A percentile compares a stretch with the other conserved stretches of the same genome.
Conservation (phyloP, 2,329 filamentous ascomycete genomes). For the Diaporthe eres region DNA sequence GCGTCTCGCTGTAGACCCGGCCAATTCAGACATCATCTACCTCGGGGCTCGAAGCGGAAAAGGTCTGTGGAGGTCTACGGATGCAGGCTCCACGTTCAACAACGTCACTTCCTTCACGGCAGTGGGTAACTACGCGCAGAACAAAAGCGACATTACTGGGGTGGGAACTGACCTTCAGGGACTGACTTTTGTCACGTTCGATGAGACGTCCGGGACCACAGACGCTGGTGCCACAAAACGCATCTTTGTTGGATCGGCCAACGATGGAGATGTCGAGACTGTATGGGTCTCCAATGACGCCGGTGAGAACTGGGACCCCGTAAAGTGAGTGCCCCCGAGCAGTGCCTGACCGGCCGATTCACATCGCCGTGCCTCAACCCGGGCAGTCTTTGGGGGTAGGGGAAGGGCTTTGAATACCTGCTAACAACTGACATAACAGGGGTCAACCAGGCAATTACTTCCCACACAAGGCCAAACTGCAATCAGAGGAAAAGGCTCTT, state of each 20-base stretch:
- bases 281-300: slow-evolving; percentile 68
- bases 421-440: neutral
- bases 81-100: slow-evolving; percentile 65
- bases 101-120: slow-evolving; percentile 67
- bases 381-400: neutral
- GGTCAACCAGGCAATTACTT: slow-evolving; percentile 61
- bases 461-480: slow-evolving; percentile 67
- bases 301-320: slow-evolving; percentile 64
- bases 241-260: slow-evolving; percentile 70
- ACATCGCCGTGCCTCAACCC: neutral
- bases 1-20: slow-evolving; percentile 69
- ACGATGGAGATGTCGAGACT: slow-evolving; percentile 62
- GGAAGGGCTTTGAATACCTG: neutral
- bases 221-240: slow-evolving; percentile 62
- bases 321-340: slow-evolving; percentile 44
- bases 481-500: slow-evolving; percentile 64
- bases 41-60: slow-evolving; percentile 71
- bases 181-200: slow-evolving; percentile 68
- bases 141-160: slow-evolving; percentile 59
- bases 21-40: slow-evolving; percentile 68
- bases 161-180: slow-evolving; percentile 62
- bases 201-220: slow-evolving; percentile 61
- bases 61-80: slow-evolving; percentile 70
- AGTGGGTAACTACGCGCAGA: slow-evolving; percentile 61
- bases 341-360: neutral